These are phyloP conservation scores for Fusarium pseudocircinatum DNA, from an alignment of 2,329 filamentous ascomycete genomes.

Conservation along the genomic window DNA sequence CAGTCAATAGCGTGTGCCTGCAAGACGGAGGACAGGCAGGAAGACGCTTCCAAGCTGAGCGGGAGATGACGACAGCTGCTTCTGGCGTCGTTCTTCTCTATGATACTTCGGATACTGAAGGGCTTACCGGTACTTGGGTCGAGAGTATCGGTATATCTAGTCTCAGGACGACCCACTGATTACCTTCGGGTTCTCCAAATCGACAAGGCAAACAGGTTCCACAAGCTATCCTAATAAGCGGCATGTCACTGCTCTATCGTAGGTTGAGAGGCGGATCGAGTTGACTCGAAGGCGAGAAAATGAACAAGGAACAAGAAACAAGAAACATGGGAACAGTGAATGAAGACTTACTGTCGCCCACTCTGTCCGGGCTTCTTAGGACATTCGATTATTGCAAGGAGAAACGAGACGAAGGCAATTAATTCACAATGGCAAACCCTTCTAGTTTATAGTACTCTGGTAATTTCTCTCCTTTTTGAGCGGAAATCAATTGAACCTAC, in stretches of 20 bases:
- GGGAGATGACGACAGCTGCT: constrained; percentile 32
- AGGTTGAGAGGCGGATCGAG: constrained; percentile 23
- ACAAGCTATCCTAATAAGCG: constrained; percentile 11
- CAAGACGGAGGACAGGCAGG: constrained; percentile 13
- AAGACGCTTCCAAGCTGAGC: constrained; percentile 3
- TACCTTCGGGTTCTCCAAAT: constrained; percentile 16
- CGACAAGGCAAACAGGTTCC: constrained; percentile 33
- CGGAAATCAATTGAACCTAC: neutral
- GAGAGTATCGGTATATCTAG: constrained; percentile 4
- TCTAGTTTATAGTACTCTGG: neutral
- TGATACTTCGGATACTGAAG: neutral
- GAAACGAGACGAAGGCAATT: neutral
- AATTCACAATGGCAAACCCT: neutral
- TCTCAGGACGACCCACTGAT: constrained; percentile 17
- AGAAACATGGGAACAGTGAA: constrained; percentile 3
- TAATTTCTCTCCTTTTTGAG: neutral
- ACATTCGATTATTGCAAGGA: constrained; percentile 1
- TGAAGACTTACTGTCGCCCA: constrained; percentile 6
- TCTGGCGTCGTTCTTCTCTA: constrained; percentile 12
- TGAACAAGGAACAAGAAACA: constrained; percentile 10
- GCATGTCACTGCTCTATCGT: constrained; percentile 36
- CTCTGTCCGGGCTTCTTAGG: neutral
- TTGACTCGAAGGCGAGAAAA: neutral
- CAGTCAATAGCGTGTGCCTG: neutral
- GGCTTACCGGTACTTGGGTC: constrained; percentile 18